These are phyloP conservation scores for Linaria vulgaris DNA, from an alignment of 257 asterid species.

Conservation along the genomic window DNA sequence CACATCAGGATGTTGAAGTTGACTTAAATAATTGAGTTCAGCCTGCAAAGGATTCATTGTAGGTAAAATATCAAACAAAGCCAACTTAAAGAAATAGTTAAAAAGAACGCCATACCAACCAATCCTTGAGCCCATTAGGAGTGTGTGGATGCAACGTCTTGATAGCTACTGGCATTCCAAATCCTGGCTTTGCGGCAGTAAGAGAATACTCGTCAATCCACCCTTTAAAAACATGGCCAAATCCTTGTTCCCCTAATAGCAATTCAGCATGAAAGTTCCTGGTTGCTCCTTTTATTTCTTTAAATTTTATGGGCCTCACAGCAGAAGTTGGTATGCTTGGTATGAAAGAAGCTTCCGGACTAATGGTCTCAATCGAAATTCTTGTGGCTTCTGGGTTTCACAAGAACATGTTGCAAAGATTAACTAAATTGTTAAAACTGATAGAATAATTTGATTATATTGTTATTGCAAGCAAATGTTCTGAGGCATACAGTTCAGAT, in stretches of 20 bases:
- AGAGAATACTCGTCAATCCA: conserved; percentile 75
- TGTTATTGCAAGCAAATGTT: no score
- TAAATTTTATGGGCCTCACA: no score
- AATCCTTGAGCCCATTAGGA: conserved; percentile 56
- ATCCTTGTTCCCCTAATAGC: conserved; percentile 82
- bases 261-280: no score
- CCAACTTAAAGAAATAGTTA: neutral
- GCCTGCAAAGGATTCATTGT: conserved; percentile 31
- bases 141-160: conserved; percentile 73
- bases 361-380: neutral
- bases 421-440: no score
- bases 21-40: conserved; percentile 36
- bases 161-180: conserved; percentile 73
- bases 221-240: conserved; percentile 86
- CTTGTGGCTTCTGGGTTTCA: neutral
- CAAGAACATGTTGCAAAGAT: neutral
- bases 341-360: no score
- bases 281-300: no score
- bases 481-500: no score
- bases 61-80: neutral
- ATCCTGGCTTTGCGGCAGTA: conserved; percentile 71
- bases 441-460: neutral
- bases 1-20: conserved; percentile 52
- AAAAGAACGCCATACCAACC: conserved; percentile 3
- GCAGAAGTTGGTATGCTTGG: no score